Base-by-base conservation (phyloP, 768 basidiomycete genomes). In the Dentipellis fragilis region DNA sequence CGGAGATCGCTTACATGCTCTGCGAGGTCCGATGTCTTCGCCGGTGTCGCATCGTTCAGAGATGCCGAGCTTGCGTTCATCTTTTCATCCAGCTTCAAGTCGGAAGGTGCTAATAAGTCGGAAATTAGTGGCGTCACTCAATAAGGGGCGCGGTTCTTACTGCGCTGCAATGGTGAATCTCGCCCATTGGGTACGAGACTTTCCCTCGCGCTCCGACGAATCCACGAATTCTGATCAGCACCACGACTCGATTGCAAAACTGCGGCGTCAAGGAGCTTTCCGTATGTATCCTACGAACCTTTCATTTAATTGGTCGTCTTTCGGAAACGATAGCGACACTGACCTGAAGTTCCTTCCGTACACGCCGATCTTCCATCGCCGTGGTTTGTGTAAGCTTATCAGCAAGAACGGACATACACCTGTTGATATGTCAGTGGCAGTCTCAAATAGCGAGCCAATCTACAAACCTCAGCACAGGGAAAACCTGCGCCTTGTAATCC, bases 301-400 rank as follows among this genome's bases (percentile, higher is more conserved):
- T 49, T 42, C n/a, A 34, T 52, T 55, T 9, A 58, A 39, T 51
- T 39, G 38, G 34, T 1, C 49, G n/a, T 49, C 9, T 10, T 10
- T 37, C 55, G 48, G 17, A 50, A 2, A n/a, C 3, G 9, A 42
- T 23, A 34, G 34, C 6, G 35, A 23, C 22, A 54, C 58, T 16
- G 59, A 84, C 88, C 76, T 95, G 93, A 10, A 97, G 73, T 55
- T 99, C 96, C 65, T 92, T 89, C 22, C 90, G 82, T 54, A 94
- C 71, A 39, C 89, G 79, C 21, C 83, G 79, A 68, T 99, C 96
- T 57, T 97, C 95, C 69, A 95, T 78, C 0, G 92, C 92, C 5
- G 88, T 84, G 0, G 93, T 97, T 64, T 93, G 91, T 1, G 85
- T 81, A 36, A 94, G 72, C 66, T 93, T 92, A 59, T 90, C 89